Base-by-base conservation (phyloP, 2,329 filamentous ascomycete genomes). In the Colletotrichum chrysophilum region DNA sequence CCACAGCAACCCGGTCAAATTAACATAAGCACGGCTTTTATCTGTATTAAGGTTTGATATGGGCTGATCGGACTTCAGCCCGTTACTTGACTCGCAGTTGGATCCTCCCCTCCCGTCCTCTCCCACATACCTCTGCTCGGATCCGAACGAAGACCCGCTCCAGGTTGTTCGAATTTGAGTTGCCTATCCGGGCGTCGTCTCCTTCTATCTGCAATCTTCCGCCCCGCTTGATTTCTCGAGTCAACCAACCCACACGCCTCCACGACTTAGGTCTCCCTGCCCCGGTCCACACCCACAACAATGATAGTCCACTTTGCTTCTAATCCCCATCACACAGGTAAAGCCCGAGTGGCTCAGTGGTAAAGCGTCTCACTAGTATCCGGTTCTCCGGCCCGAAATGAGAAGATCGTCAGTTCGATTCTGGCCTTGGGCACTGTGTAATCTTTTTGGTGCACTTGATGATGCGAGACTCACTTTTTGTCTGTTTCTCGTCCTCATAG, bases 331-430 rank as follows among this genome's bases (percentile, higher is more conserved):
- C 36, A 52, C 43, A 52, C 73, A 65, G 32, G 58, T 28, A 21
- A 58, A 68, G 73, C 73, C 69, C 73, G 73, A 75, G 60, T 75
- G 73, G 73, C 73, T 75, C 69, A 75, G 73, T 75, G 73, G 73
- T 75, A 75, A 75, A 75, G 73, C 73, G 73, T 75, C 73, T 75
- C 73, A 75, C 73, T 75, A 75, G 73, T 75, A 75, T 21, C 24
- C 21, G 36, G 43, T 32, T 12, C 5, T 28, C 14, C 28, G 43
- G 43, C 48, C 16, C 14, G 38, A 72, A n/a, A 75, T 75, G 73
- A 75, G 73, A 75, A 75, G 69, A 75, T 68, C 73, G 70, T 52
- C 64, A 72, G 73, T 75, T 75, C 73, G 73, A 73, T 75, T 75
- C 73, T 72, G 73, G 64, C 70, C 65, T 75, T 75, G 73, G 73